Base-by-base conservation (phyloP, 495 filamentous ascomycete genomes). In the Penicillium psychrofluorescens region DNA sequence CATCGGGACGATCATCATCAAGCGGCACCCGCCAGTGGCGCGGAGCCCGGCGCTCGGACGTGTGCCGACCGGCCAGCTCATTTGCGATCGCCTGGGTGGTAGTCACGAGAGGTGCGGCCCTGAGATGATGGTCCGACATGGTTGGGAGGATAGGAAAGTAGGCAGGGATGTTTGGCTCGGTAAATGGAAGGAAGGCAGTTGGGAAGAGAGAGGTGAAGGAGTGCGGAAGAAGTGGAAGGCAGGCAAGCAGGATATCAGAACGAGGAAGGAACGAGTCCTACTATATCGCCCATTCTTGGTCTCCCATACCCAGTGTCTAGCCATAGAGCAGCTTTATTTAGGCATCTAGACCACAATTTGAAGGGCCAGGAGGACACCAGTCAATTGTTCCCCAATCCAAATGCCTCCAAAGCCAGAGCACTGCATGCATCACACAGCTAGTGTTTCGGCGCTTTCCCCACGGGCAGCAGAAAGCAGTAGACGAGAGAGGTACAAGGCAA, bases 1-100 rank as follows among this genome's bases (percentile, higher is more conserved):
- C 43, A 31, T 56, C 48, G 9, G 40, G 51, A 12, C 32, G 44
- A 29, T 58, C 47, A 28, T 57, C 43, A 10, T 36, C 28, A 35
- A 29, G 9, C 11, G 27, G 8, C 28, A 36, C 31, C 8, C 43
- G 44, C 8, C 28, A 15, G 8, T 48, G 43, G 14, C 43, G 52
- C 7, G 41, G 29, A 8, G 34, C 14, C 33, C 43, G 46, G 30
- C n/a, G 11, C 22, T 22, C 22, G 2, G 2, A 29, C 4, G n/a
- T 29, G 12, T 43, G 46, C 10, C 38, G 43, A 32, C 50, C 54
- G 36, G 47, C 54, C 35, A 38, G 47, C 12, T 51, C 47, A 15
- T 35, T 41, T 38, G 55, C 54, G 8, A 53, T 43, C 6, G 48
- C 46, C 8, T 16, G 36, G 12, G 45, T 55, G 7, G 45, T 40